Conservation (phyloP, 805 yeast genomes). For the Kurtzmaniella cleridarum region DNA sequence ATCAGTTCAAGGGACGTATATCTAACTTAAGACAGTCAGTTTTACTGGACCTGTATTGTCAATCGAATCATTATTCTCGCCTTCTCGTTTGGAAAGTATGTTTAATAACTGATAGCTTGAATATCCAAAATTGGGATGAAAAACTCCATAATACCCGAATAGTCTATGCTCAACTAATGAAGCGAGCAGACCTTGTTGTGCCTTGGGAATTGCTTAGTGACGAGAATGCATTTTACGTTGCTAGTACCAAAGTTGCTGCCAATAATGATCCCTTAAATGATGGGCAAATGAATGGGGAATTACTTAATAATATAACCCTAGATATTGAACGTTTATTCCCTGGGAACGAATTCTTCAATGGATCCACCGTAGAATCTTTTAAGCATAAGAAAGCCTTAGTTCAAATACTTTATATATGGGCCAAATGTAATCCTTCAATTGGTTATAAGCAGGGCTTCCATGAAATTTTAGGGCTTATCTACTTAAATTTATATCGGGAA, state of each 20-base stretch:
- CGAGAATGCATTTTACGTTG: slow-evolving; percentile 22
- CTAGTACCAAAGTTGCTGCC: neutral
- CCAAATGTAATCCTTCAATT: slow-evolving; percentile 41
- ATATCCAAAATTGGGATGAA: slow-evolving; percentile 28
- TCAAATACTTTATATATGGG: slow-evolving; percentile 44
- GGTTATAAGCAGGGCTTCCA: slow-evolving; percentile 55
- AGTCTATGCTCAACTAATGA: slow-evolving; percentile 28
- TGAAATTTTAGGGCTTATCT: slow-evolving; percentile 47
- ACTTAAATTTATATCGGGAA: slow-evolving; percentile 34
- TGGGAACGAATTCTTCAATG: slow-evolving; percentile 30
- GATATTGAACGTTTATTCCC: slow-evolving; percentile 54
- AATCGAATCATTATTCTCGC: slow-evolving; percentile 20
- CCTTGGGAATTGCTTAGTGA: slow-evolving; percentile 34
- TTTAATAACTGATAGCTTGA: slow-evolving; percentile 30
- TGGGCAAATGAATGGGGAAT: slow-evolving; percentile 26
- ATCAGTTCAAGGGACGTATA: slow-evolving; percentile 29
- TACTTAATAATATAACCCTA: slow-evolving; percentile 38
- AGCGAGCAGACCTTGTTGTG: slow-evolving; percentile 22
- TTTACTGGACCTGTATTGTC: slow-evolving; percentile 22
- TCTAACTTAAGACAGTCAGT: slow-evolving; percentile 21
- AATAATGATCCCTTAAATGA: neutral
- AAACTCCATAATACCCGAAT: slow-evolving; percentile 24
- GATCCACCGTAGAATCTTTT: slow-evolving; percentile 3
- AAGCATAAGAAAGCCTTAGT: slow-evolving; percentile 25
- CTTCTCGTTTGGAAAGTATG: slow-evolving; percentile 34